Percentiles rank a stretch among this genome's conserved stretches.
These are phyloP conservation scores for Schizopora paradoxa DNA, from an alignment of 1,284 basidiomycete genomes.

Conservation along the genomic window DNA sequence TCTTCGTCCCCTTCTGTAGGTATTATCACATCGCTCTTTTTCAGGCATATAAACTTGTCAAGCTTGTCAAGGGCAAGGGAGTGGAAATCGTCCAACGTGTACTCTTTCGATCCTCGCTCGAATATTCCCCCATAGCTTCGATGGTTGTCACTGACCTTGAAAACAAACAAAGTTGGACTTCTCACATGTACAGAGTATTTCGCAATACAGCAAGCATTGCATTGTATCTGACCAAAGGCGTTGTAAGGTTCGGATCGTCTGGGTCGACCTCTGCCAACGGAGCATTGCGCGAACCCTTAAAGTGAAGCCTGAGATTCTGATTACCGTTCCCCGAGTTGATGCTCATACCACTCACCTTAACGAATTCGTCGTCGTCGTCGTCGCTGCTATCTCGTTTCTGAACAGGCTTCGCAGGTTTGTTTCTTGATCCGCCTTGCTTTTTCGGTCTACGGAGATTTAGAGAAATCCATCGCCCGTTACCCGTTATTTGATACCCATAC, in stretches of 20 bases:
- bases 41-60: conserved; percentile 70
- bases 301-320: not conserved
- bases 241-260: conserved; percentile 67
- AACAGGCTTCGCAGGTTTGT: conserved; percentile 23
- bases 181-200: conserved; percentile 83
- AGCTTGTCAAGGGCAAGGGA: conserved; percentile 75
- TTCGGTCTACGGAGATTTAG: conserved; percentile 69
- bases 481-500: conserved; percentile 74
- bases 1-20: conserved; percentile 49
- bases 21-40: conserved; percentile 57
- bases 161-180: conserved; percentile 5
- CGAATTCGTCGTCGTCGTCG: conserved; percentile 30
- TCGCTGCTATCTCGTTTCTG: conserved; percentile 23
- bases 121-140: conserved; percentile 87
- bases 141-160: not conserved
- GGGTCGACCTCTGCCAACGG: conserved; percentile 41
- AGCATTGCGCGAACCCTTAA: not conserved
- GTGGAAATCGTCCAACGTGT: conserved; percentile 83
- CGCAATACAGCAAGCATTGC: conserved; percentile 85
- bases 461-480: conserved; percentile 78
- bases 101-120: conserved; percentile 76
- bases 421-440: conserved; percentile 47
- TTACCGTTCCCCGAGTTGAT: conserved; percentile 12
- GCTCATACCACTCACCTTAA: conserved; percentile 24
- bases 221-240: conserved; percentile 83